Evolutionary conservation across 1,139 yeast genomes (phyloP).

Genomic region (Pichia sp.): DNA sequence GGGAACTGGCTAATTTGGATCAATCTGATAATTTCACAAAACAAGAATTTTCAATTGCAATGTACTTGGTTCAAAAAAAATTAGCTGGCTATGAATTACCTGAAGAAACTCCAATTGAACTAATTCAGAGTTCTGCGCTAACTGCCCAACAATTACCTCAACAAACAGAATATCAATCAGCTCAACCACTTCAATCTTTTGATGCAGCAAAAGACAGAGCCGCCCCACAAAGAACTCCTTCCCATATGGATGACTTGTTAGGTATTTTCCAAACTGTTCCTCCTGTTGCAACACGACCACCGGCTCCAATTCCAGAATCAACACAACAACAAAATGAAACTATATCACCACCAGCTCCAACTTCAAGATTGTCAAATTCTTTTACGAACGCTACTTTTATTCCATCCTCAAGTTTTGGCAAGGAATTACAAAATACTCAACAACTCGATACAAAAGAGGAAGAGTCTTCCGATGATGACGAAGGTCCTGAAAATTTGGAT

Average conservation of each 20-base stretch:
- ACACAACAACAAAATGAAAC: neutral
- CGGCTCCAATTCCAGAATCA: conserved; percentile 12
- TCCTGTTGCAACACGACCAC: conserved; percentile 33
- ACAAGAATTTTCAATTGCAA: conserved; percentile 86
- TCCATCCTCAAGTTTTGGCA: conserved; percentile 72
- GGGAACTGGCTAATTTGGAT: conserved; percentile 93
- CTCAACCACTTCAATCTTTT: conserved; percentile 18
- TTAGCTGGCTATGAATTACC: conserved; percentile 74
- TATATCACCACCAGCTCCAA: conserved; percentile 32
- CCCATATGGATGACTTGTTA: conserved; percentile 60
- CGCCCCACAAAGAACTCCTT: conserved; percentile 33
- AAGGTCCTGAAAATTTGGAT: conserved; percentile 30
- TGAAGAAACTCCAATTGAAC: conserved; percentile 32
- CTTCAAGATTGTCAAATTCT: conserved; percentile 3
- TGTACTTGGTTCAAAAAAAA: conserved; percentile 83
- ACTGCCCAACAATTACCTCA: conserved; percentile 6
- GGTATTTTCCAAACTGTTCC: conserved; percentile 34
- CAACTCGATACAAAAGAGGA: conserved; percentile 18
- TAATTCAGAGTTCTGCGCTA: conserved; percentile 20
- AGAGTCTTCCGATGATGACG: conserved; percentile 30
- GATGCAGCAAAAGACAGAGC: conserved; percentile 15
- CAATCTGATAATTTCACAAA: conserved; percentile 78
- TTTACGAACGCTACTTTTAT: conserved; percentile 20
- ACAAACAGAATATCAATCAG: conserved; percentile 6
- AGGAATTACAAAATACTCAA: conserved; percentile 30